Conservation (phyloP, 805 yeast genomes). For the Nematodospora valgi region DNA sequence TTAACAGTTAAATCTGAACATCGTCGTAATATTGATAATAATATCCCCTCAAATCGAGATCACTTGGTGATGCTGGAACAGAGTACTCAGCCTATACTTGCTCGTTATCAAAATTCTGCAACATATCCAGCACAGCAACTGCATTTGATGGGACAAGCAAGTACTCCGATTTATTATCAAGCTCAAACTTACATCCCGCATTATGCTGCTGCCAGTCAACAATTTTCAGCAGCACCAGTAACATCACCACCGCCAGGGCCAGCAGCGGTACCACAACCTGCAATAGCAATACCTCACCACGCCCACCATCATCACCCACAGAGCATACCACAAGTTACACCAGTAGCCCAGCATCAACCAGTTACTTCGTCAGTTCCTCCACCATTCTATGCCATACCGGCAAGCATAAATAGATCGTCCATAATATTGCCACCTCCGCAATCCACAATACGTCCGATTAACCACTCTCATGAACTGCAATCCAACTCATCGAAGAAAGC, state of each 20-base stretch:
- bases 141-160: not conserved
- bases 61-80: no score
- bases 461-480: not conserved
- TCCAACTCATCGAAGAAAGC: slow-evolving; percentile 1
- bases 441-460: not conserved
- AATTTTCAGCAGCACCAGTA: not conserved
- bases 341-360: slow-evolving; percentile 1
- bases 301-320: slow-evolving; percentile 3
- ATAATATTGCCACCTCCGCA: slow-evolving; percentile 2
- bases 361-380: slow-evolving; percentile 1
- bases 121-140: not conserved
- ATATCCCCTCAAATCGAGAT: no score
- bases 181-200: not conserved
- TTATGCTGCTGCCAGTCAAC: not conserved
- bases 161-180: no score
- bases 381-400: not conserved
- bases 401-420: not conserved
- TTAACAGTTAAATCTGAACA: not conserved
- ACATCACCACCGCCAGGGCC: no score
- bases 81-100: no score
- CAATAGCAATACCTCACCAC: slow-evolving; percentile 2
- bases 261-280: slow-evolving; percentile 2
- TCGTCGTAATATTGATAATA: no score
- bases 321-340: not conserved
- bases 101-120: no score